These are phyloP conservation scores for Hyphopichia pseudoburtonii DNA, from an alignment of 1,139 yeast genomes.

Conservation along the genomic window DNA sequence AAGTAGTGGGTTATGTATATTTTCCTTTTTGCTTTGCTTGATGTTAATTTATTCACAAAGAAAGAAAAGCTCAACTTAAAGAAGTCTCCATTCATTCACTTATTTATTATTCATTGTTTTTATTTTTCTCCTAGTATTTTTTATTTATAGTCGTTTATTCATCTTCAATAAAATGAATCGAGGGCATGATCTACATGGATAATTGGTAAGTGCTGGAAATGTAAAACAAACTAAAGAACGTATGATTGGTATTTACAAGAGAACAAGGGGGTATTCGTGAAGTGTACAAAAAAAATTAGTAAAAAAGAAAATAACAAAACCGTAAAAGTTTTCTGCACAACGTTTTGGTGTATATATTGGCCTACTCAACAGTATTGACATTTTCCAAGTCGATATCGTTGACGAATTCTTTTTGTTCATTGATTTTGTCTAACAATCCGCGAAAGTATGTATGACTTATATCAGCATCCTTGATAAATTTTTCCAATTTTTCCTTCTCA, in stretches of 20 bases:
- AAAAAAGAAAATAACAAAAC: neutral
- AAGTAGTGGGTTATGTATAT: constrained; percentile 26
- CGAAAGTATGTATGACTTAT: constrained; percentile 62
- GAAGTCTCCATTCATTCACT: too few species aligned
- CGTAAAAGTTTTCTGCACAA: neutral
- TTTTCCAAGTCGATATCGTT: constrained; percentile 55
- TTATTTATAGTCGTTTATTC: too few species aligned
- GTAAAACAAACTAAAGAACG: too few species aligned
- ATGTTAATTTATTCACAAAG: constrained; percentile 28
- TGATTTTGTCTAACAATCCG: constrained; percentile 48
- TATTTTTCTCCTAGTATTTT: neutral
- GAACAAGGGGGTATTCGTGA: neutral
- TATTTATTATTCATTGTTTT: too few species aligned
- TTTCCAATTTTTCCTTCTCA: constrained; percentile 59
- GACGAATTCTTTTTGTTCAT: constrained; percentile 46
- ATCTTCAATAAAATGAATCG: too few species aligned
- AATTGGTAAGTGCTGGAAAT: too few species aligned
- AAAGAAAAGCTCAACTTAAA: constrained; percentile 8
- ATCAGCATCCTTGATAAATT: constrained; percentile 56
- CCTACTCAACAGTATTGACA: constrained; percentile 44
- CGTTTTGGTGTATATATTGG: too few species aligned
- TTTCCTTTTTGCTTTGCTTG: constrained; percentile 21
- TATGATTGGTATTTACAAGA: constrained; percentile 2
- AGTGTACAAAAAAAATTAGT: neutral
- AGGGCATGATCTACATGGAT: neutral